phyloP scores from a whole-genome alignment of 2,329 filamentous ascomycete species.

The Hypoxylon sp. region DNA sequence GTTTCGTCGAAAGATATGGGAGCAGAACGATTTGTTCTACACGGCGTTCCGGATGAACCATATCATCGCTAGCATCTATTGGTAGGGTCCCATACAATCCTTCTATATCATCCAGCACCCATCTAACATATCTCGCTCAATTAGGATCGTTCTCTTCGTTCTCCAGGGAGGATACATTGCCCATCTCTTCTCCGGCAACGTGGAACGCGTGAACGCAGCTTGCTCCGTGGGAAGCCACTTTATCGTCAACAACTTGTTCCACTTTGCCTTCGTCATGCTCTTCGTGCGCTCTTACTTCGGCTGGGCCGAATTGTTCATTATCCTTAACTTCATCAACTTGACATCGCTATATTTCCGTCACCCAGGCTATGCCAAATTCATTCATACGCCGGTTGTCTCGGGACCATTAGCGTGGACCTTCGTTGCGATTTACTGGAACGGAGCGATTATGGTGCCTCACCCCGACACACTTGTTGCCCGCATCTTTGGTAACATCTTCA shows the following conservation, averaged over 20 bases:
- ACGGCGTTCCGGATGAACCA: slow-evolving; percentile 84
- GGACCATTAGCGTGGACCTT: slow-evolving; percentile 90
- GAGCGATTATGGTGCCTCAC: slow-evolving; percentile 83
- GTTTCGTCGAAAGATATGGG: slow-evolving; percentile 78
- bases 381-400: slow-evolving; percentile 82
- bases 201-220: slow-evolving; percentile 75
- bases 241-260: slow-evolving; percentile 86
- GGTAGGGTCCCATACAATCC: slow-evolving; percentile 64
- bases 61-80: slow-evolving; percentile 78
- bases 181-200: slow-evolving; percentile 79
- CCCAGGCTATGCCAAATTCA: slow-evolving; percentile 77
- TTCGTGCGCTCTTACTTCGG: slow-evolving; percentile 84
- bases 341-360: slow-evolving; percentile 85
- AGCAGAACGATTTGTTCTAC: slow-evolving; percentile 75
- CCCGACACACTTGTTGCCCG: slow-evolving; percentile 77
- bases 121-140: slow-evolving; percentile 17
- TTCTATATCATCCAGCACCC: not conserved
- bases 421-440: slow-evolving; percentile 90
- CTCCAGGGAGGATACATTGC: slow-evolving; percentile 82
- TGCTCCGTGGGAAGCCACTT: slow-evolving; percentile 87
- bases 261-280: slow-evolving; percentile 86
- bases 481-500: slow-evolving; percentile 87
- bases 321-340: slow-evolving; percentile 88
- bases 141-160: slow-evolving; percentile 79
- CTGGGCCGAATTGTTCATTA: slow-evolving; percentile 81